Percentiles rank a stretch among this genome's conserved stretches.
phyloP scores from a whole-genome alignment of 1,284 basidiomycete species.

The Exobasidium cylindrosporum region DNA sequence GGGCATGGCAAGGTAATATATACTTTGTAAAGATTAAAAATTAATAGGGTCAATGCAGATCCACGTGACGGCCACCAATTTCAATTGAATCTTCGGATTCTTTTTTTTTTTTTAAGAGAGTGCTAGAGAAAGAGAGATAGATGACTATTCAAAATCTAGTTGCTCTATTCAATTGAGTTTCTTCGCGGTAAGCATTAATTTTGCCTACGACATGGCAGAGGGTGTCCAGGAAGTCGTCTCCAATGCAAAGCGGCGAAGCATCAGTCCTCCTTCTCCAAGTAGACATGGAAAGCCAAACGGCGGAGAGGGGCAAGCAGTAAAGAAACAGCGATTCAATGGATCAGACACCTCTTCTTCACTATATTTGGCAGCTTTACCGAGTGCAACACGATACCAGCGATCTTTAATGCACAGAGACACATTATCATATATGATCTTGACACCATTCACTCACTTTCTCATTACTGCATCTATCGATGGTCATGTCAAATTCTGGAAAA shows the following conservation, averaged over 20 bases:
- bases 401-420: slow-evolving; percentile 97
- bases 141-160: too few species aligned
- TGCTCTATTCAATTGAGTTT: too few species aligned
- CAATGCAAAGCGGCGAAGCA: not conserved
- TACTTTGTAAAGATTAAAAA: too few species aligned
- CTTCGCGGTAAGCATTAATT: too few species aligned
- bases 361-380: slow-evolving; percentile 64
- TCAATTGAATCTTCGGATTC: too few species aligned
- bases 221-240: not conserved
- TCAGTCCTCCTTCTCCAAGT: not conserved
- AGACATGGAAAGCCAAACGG: not conserved
- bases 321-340: not conserved
- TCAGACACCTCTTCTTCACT: not conserved
- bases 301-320: not conserved
- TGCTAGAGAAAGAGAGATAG: too few species aligned
- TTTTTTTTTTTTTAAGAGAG: too few species aligned
- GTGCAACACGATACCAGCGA: slow-evolving; percentile 89
- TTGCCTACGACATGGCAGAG: too few species aligned
- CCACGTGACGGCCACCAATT: too few species aligned
- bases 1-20: too few species aligned
- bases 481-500: slow-evolving; percentile 97
- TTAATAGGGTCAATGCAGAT: too few species aligned
- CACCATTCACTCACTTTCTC: slow-evolving; percentile 65
- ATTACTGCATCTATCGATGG: slow-evolving; percentile 94
- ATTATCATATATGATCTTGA: slow-evolving; percentile 73